A percentile compares a stretch with the other conserved stretches of the same genome.
phyloP scores from a whole-genome alignment of 2,329 filamentous ascomycete species.

The Talaromyces sp. region DNA sequence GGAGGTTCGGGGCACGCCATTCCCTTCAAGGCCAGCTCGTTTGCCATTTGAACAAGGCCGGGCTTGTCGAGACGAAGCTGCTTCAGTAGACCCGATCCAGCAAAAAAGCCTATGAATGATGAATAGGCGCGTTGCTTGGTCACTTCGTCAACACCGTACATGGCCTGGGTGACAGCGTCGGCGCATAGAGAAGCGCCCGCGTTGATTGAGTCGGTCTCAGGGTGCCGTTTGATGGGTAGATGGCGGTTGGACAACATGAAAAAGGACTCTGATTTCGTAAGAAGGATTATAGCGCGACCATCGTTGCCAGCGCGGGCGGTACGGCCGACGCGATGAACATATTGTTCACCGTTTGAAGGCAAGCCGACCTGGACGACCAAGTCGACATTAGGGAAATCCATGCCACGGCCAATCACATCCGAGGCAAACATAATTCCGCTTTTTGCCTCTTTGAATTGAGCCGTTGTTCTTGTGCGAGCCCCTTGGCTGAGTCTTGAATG shows the following conservation, averaged over 20 bases:
- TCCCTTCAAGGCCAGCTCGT: constrained; percentile 29
- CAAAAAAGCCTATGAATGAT: too few species aligned
- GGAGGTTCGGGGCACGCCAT: constrained; percentile 34
- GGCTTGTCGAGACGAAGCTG: constrained; percentile 27
- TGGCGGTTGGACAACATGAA: too few species aligned
- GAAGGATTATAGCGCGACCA: too few species aligned
- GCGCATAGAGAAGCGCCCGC: too few species aligned
- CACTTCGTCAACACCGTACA: too few species aligned
- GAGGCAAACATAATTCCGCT: constrained; percentile 99
- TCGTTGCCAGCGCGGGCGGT: too few species aligned
- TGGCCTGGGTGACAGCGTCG: too few species aligned
- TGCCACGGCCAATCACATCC: constrained; percentile 95
- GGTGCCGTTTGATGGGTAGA: too few species aligned
- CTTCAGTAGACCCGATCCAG: constrained; percentile 18
- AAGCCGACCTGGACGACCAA: constrained; percentile 99
- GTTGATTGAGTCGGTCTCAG: too few species aligned
- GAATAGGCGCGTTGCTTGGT: too few species aligned
- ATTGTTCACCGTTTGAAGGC: constrained; percentile 84
- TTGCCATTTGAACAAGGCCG: constrained; percentile 31
- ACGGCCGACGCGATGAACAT: constrained; percentile 30
- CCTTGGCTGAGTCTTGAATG: constrained; percentile 70
- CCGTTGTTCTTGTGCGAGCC: constrained; percentile 73
- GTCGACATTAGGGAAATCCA: constrained; percentile 98
- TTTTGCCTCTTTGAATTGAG: constrained; percentile 43
- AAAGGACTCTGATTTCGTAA: too few species aligned